A percentile compares a stretch with the other conserved stretches of the same genome.
Evolutionary conservation across 2,329 filamentous ascomycete species (phyloP).

Genomic region (Penicillium brasilianum): DNA sequence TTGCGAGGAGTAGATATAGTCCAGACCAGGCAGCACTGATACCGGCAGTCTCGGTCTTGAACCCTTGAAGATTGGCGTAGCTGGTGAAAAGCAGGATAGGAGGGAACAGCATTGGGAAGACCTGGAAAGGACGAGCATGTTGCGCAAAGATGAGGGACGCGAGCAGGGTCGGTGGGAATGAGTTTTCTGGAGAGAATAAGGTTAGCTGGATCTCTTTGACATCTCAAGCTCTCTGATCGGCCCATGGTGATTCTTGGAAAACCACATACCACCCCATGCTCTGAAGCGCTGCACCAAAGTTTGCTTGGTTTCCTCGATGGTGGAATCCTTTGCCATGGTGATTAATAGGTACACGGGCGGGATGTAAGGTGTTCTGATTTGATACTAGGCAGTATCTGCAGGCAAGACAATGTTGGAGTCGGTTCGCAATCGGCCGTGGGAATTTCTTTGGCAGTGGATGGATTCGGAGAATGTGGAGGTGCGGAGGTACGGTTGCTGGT

Average conservation of each 20-base stretch:
- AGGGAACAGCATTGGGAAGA: slow-evolving; percentile 69
- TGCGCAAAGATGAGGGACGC: slow-evolving; percentile 70
- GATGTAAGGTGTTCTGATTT: not conserved
- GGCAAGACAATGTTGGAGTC: not conserved
- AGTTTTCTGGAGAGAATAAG: slow-evolving; percentile 57
- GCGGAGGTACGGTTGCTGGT: slow-evolving; percentile 7
- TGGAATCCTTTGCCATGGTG: slow-evolving; percentile 37
- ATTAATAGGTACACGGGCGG: not conserved
- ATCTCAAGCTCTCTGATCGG: not conserved
- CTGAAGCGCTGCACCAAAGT: slow-evolving; percentile 45
- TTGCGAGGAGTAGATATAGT: slow-evolving; percentile 67
- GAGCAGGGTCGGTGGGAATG: slow-evolving; percentile 67
- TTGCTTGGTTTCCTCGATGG: slow-evolving; percentile 43
- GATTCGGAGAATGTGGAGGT: not conserved
- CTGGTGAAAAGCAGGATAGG: slow-evolving; percentile 68
- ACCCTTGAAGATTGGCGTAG: slow-evolving; percentile 68
- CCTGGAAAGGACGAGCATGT: slow-evolving; percentile 68
- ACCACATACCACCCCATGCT: slow-evolving; percentile 50
- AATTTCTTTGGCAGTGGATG: not conserved
- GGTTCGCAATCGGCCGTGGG: not conserved
- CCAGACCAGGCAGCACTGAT: slow-evolving; percentile 69
- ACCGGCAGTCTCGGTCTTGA: slow-evolving; percentile 67
- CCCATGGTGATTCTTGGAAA: not conserved
- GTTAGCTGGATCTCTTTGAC: not conserved
- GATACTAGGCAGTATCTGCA: not conserved